Evolutionary conservation across 83 land plant species (phyloP).

Genomic region (Picea abies): DNA sequence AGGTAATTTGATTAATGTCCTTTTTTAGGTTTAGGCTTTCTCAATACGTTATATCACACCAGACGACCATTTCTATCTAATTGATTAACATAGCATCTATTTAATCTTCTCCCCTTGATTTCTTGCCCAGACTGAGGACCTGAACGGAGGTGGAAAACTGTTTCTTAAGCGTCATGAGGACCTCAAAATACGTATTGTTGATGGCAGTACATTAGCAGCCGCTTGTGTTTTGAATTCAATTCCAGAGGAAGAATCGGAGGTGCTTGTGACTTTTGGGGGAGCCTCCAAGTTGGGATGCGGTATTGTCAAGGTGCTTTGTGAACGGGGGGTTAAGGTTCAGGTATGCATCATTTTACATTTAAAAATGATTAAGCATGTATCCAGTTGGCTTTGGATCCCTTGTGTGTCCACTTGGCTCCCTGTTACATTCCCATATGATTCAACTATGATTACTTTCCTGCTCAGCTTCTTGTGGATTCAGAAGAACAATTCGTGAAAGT

Average conservation of each 20-base stretch:
- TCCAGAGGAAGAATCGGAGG: constrained; percentile 29
- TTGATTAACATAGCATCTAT: too few relatives aligned
- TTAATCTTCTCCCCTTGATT: too few relatives aligned
- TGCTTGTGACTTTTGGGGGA: constrained; percentile 26
- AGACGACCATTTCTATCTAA: too few relatives aligned
- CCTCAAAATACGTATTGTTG: constrained; percentile 47
- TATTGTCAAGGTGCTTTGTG: constrained; percentile 24
- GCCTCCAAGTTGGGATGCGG: constrained; percentile 32
- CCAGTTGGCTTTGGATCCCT: neutral
- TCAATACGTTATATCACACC: too few relatives aligned
- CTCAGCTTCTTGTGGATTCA: too few relatives aligned
- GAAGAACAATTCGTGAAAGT: neutral
- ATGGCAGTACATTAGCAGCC: constrained; percentile 59
- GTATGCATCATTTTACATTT: neutral
- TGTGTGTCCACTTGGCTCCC: neutral
- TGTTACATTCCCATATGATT: neutral
- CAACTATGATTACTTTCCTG: neutral
- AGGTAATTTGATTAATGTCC: constrained; percentile 29
- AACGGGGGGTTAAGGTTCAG: constrained; percentile 26
- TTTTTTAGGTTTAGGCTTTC: neutral
- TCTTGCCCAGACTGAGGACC: constrained; percentile 22
- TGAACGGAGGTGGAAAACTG: constrained; percentile 41
- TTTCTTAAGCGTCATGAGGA: constrained; percentile 35
- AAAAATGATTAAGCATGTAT: neutral
- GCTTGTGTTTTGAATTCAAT: constrained; percentile 49